phyloP scores from a whole-genome alignment of 148 eudicot species.

The Polygonum maritimum region DNA sequence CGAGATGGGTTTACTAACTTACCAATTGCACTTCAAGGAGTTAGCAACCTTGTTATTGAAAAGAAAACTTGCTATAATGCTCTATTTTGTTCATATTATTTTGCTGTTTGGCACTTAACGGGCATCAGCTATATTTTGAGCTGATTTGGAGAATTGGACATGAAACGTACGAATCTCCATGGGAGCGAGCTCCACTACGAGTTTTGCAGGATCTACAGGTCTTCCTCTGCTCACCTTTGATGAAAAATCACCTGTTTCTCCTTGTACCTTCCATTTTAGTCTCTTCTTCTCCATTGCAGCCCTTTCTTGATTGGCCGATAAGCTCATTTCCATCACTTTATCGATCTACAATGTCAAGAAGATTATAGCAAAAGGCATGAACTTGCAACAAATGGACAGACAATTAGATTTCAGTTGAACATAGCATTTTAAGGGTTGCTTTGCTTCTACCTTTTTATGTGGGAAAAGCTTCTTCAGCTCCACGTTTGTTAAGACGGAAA shows the following conservation, averaged over 20 bases:
- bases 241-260: constrained; percentile 19
- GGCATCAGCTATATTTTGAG: constrained; percentile 26
- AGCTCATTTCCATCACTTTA: constrained; percentile 34
- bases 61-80: neutral
- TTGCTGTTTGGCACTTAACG: neutral
- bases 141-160: constrained; percentile 34
- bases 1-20: neutral
- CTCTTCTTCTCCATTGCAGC: constrained; percentile 69
- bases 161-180: constrained; percentile 89
- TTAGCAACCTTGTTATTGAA: neutral
- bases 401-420: neutral
- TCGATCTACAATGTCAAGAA: constrained; percentile 17
- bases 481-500: constrained; percentile 57
- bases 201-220: constrained; percentile 45
- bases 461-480: constrained; percentile 70
- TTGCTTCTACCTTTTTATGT: constrained; percentile 42
- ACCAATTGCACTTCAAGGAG: neutral
- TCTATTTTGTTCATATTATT: neutral
- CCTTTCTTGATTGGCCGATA: constrained; percentile 82
- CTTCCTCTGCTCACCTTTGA: constrained; percentile 49
- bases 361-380: neutral
- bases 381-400: neutral
- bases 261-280: constrained; percentile 68
- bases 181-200: constrained; percentile 68
- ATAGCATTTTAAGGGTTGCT: no score